A percentile compares a stretch with the other conserved stretches of the same genome.
Evolutionary conservation across 2,329 filamentous ascomycete species (phyloP).

Genomic region (Cladosporium colombiae): DNA sequence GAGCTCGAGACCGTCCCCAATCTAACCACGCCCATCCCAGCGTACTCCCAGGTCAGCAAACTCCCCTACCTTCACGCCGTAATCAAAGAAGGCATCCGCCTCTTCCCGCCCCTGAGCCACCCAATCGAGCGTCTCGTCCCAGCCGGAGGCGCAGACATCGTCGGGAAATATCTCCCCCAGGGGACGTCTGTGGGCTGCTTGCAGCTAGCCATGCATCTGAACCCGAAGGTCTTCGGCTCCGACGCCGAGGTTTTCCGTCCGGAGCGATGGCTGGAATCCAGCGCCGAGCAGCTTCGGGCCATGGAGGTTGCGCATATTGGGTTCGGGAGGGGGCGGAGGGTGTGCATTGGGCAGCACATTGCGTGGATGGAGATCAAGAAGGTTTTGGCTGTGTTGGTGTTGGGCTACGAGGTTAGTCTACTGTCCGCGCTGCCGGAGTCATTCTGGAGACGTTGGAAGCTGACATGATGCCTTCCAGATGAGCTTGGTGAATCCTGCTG

Average conservation of each 20-base stretch:
- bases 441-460: too few relatives aligned
- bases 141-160: conserved; percentile 40
- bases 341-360: conserved; percentile 48
- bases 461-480: not conserved
- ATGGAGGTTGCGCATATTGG: conserved; percentile 49
- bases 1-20: conserved; percentile 19
- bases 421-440: too few relatives aligned
- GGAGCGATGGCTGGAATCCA: conserved; percentile 32
- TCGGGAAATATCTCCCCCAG: conserved; percentile 40
- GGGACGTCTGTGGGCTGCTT: conserved; percentile 20
- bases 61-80: conserved; percentile 46
- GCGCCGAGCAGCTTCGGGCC: conserved; percentile 30
- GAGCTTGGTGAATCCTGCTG: not conserved
- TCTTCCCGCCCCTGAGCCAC: conserved; percentile 45
- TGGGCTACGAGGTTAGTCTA: conserved; percentile 22
- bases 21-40: not conserved
- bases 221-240: conserved; percentile 19
- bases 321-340: conserved; percentile 47
- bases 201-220: conserved; percentile 19
- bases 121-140: conserved; percentile 39
- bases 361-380: conserved; percentile 41
- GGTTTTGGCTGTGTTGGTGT: conserved; percentile 23
- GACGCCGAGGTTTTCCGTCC: conserved; percentile 23
- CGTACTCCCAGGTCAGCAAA: not conserved
- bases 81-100: conserved; percentile 46